Evolutionary conservation across 805 yeast species (phyloP), one percentile per base, ranked within the genome.

Genomic region (Starmerella sirachaensis): DNA sequence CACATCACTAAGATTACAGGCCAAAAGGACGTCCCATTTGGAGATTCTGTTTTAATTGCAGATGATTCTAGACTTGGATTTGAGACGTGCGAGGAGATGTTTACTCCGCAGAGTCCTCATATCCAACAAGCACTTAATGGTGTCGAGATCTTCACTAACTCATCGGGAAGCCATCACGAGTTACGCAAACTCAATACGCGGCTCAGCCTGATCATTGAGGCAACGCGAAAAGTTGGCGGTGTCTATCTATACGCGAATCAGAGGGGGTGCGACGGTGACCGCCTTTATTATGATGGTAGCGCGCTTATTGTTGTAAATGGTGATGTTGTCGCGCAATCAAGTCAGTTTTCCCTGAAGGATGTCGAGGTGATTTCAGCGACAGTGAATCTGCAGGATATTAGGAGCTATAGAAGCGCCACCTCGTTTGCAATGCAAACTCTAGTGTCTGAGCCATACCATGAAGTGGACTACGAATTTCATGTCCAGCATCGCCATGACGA

Each of bases 131-230:
- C 94, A 0, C 63, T 91, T 23, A 96, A 85, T 58, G 99, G 99
- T 29, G 94, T 88, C n/a, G 99, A 91, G 59, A 86, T 91, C 52
- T 69, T 91, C 55, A 85, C 96, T 29, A 91, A 91, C 56, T 84
- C 96, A 0, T 78, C 93, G 5, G 99, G 99, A 2, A 80, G 94
- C n/a, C 99, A 91, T 56, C 99, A 91, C 57, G 96, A 91, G 62
- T 68, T 91, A 46, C 68, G 98, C 45, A 91, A 91, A 56, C 68
- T 93, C 47, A 74, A 88, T 61, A 76, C 83, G 6, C 71, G 99
- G 52, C 65, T 91, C 64, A 72, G 78, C 40, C 67, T 91, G 54
- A 91, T 91, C 49, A 72, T 76, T 12, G 94, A 83, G 55, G 97
- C 98, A 1, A 86, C 97, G 2, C 72, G 83, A 37, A 85, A 91